Percentiles rank a stretch among this genome's conserved stretches.
Conservation (phyloP, 2,329 filamentous ascomycete species). For the Colletotrichum sublineola region DNA sequence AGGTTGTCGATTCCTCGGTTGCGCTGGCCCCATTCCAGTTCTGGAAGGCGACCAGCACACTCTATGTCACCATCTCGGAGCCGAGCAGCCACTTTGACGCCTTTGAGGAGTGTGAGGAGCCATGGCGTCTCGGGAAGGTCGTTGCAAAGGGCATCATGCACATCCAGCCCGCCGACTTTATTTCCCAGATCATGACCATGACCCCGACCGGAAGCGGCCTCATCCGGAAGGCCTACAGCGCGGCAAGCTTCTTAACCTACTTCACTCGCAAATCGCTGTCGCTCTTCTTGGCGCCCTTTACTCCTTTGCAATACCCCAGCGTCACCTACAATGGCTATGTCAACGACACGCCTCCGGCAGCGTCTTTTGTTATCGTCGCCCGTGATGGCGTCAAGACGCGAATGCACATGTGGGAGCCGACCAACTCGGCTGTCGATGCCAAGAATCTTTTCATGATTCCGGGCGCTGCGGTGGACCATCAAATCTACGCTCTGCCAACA, state of each 20-base stretch:
- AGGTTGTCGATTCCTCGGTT: conserved; percentile 71
- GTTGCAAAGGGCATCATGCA: conserved; percentile 72
- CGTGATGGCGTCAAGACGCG: conserved; percentile 65
- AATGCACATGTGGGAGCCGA: conserved; percentile 70
- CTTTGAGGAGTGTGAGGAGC: conserved; percentile 52
- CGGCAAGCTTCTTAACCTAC: conserved; percentile 66
- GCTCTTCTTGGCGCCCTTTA: conserved; percentile 68
- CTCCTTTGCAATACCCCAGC: conserved; percentile 67
- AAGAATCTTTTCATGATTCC: conserved; percentile 72
- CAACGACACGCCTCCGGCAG: conserved; percentile 62
- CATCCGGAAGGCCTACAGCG: conserved; percentile 59
- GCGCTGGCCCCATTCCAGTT: conserved; percentile 68
- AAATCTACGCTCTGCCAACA: conserved; percentile 73
- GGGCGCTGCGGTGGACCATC: conserved; percentile 73
- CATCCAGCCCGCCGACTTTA: conserved; percentile 66
- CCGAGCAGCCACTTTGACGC: conserved; percentile 45
- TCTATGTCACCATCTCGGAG: conserved; percentile 72
- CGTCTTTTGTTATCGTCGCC: conserved; percentile 62
- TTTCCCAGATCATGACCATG: conserved; percentile 68
- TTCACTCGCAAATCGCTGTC: conserved; percentile 67
- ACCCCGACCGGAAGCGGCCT: conserved; percentile 63
- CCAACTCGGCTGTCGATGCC: conserved; percentile 52
- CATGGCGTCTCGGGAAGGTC: conserved; percentile 57
- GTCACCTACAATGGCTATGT: conserved; percentile 63
- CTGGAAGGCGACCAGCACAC: conserved; percentile 72